phyloP scores from a whole-genome alignment of 164 flowering plant species.

The Amborella trichopoda region DNA sequence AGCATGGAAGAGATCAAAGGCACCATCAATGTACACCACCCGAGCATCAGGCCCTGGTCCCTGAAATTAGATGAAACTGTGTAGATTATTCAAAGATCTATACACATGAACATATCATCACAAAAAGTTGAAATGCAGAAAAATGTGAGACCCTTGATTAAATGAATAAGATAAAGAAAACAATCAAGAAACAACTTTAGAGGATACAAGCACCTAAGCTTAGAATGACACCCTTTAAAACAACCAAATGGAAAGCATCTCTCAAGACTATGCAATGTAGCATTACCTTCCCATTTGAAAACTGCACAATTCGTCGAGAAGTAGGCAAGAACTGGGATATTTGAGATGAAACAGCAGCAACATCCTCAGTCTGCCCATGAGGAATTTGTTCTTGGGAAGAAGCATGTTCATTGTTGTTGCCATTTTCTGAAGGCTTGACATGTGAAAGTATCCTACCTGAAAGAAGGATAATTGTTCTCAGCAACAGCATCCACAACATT shows the following conservation, averaged over 20 bases:
- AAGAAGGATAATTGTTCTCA: constrained; percentile 4
- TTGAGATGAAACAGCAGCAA: constrained; percentile 18
- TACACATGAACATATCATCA: too few species aligned
- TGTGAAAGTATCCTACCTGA: constrained; percentile 73
- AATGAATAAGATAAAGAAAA: too few species aligned
- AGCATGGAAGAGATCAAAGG: constrained; percentile 86
- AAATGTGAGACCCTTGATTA: too few species aligned
- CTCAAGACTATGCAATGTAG: neutral
- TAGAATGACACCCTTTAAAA: too few species aligned
- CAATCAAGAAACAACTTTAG: too few species aligned
- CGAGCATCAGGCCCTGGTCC: constrained; percentile 82
- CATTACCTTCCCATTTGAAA: constrained; percentile 75
- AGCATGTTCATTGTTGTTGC: constrained; percentile 12
- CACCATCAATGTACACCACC: constrained; percentile 79
- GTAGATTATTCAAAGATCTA: too few species aligned
- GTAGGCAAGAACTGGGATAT: constrained; percentile 69
- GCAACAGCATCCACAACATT: neutral
- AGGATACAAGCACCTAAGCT: too few species aligned
- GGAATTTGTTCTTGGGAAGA: constrained; percentile 15
- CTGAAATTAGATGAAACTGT: too few species aligned
- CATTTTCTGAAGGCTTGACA: constrained; percentile 17
- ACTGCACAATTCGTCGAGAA: constrained; percentile 72
- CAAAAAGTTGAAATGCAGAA: too few species aligned
- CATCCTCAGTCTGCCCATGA: constrained; percentile 8
- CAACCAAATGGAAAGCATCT: too few species aligned